phyloP scores from a whole-genome alignment of 2,329 filamentous ascomycete genomes.

The Neospermospora avenae region DNA sequence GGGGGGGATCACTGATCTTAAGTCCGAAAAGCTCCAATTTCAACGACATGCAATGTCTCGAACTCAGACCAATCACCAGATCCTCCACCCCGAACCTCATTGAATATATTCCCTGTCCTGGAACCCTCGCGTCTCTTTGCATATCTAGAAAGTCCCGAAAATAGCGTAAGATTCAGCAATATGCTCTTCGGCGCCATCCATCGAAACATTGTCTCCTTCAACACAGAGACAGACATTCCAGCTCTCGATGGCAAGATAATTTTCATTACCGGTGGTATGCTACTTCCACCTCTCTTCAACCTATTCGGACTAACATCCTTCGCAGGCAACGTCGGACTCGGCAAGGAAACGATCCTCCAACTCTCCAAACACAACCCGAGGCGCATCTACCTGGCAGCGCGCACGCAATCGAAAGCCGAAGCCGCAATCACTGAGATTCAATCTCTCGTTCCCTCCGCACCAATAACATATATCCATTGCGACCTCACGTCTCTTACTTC shows the following conservation, averaged over 20 bases:
- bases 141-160: neutral
- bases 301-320: neutral
- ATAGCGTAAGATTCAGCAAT: neutral
- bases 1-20: neutral
- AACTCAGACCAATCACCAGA: neutral
- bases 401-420: slow-evolving; percentile 37
- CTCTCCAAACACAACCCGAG: slow-evolving; percentile 41
- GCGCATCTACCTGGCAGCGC: slow-evolving; percentile 39
- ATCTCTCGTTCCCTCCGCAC: slow-evolving; percentile 23
- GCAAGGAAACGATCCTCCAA: slow-evolving; percentile 40
- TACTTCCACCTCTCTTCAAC: neutral
- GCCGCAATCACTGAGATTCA: slow-evolving; percentile 41
- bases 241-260: slow-evolving; percentile 41
- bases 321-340: slow-evolving; percentile 41
- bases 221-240: slow-evolving; percentile 36
- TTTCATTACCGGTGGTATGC: slow-evolving; percentile 44
- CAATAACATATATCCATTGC: slow-evolving; percentile 39
- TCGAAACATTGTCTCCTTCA: slow-evolving; percentile 13
- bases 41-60: slow-evolving; percentile 4
- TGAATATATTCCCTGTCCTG: neutral
- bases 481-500: slow-evolving; percentile 45
- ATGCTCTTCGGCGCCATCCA: slow-evolving; percentile 22
- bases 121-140: neutral
- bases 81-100: neutral
- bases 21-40: neutral